Base-by-base conservation (phyloP, 805 yeast species). In the Middelhovenomyces tepae region DNA sequence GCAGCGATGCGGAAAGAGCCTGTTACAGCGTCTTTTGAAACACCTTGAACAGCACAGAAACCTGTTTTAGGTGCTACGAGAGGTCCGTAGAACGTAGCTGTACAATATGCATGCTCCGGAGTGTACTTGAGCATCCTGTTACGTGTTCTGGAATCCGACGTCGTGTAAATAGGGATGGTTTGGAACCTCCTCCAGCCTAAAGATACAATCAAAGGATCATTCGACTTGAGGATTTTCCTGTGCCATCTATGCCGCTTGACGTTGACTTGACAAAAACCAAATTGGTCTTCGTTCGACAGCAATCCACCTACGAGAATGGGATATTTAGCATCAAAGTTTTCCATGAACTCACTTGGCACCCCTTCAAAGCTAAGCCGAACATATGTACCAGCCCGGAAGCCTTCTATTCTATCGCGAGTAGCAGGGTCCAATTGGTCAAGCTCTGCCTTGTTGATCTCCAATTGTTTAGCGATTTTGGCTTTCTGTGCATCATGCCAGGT, bases 171-270 rank as follows among this genome's bases (percentile, higher is more conserved):
- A 6, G 99, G 99, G 35, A 89, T 62, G 0, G 98, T 87, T 60
- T 91, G 99, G 64, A 91, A 93, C 57, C 99, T 71, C 64, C 99
- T 76, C 99, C 98, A 91, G 23, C 99, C 99, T 27, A 91, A 62
- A 0, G 97, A 89, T 31, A 91, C 56, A 35, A 91, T 85, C 44
- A 93, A 67, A 1, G 99, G 98, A 61, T 91, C 99, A 53, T 85
- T 93, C 7, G 96, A 75, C 59, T 91, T 91, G 48, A 91, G 67
- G 38, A 93, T 84, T 69, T 86, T 86, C 54, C 86, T 89, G 61
- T 91, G 96, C 99, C 99, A 91, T 65, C 98, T 77, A 56, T 91
- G 99, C 60, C 95, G 78, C 74, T 95, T 86, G 40, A 91, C 75
- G 63, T 97, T 75, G 30, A 84, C 95, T 53, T 84, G 89, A 62